These are phyloP conservation scores for Stevia rebaudiana DNA, from an alignment of 140 eudicot genomes.

Conservation along the genomic window DNA sequence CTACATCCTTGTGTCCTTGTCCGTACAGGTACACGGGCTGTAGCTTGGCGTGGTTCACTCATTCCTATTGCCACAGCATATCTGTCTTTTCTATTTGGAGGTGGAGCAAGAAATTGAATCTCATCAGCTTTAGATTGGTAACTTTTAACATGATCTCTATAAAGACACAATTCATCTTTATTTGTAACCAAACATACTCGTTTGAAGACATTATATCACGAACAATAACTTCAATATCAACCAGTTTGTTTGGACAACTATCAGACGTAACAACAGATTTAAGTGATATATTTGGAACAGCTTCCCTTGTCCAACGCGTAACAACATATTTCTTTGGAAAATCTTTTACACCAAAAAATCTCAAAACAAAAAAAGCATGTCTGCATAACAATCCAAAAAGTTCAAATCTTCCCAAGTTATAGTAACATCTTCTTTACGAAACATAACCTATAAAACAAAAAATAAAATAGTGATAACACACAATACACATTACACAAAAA, in stretches of 20 bases:
- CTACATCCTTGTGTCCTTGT: background rate
- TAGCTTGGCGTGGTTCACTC: background rate
- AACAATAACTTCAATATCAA: background rate
- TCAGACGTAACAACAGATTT: background rate
- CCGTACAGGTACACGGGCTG: background rate
- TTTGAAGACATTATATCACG: background rate
- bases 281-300: background rate
- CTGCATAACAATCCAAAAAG: background rate
- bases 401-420: background rate
- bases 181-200: background rate
- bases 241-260: background rate
- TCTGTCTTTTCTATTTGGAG: background rate
- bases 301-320: background rate
- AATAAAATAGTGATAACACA: too few species aligned
- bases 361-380: background rate
- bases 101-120: background rate
- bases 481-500: too few species aligned
- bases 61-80: background rate
- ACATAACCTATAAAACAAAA: too few species aligned
- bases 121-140: background rate
- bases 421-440: too few species aligned
- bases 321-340: background rate
- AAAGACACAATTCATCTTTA: background rate
- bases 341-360: background rate
- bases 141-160: background rate